These are phyloP conservation scores for Epichloe aotearoae DNA, from an alignment of 2,329 filamentous ascomycete genomes.

Conservation along the genomic window DNA sequence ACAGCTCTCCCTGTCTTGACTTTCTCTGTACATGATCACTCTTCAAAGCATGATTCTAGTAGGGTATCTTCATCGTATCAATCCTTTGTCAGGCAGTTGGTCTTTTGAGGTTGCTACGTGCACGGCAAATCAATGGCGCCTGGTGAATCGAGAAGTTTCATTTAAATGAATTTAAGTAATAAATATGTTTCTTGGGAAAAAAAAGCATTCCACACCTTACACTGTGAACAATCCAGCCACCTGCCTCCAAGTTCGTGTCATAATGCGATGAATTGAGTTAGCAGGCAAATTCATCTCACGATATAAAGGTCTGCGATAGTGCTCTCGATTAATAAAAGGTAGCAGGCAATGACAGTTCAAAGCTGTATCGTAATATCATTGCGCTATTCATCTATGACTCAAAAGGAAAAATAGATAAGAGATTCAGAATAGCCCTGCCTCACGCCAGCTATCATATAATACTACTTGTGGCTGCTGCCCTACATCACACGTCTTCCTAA, in stretches of 20 bases:
- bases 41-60: background rate
- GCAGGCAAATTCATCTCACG: no score
- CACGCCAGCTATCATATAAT: slow-evolving; percentile 4
- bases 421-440: slow-evolving; percentile 15
- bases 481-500: background rate
- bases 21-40: background rate
- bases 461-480: background rate
- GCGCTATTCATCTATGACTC: slow-evolving; percentile 22
- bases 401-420: slow-evolving; percentile 23
- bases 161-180: no score
- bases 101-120: no score
- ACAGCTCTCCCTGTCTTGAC: background rate
- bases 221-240: background rate
- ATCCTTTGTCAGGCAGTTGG: background rate
- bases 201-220: no score
- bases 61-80: background rate
- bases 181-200: no score
- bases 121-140: no score
- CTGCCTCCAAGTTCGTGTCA: background rate
- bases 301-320: background rate
- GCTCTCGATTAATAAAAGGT: background rate
- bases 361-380: slow-evolving; percentile 13
- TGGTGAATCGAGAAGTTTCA: no score
- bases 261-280: background rate
- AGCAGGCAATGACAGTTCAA: background rate